Base-by-base conservation (phyloP, 768 basidiomycete species). In the Boletellus sp. region DNA sequence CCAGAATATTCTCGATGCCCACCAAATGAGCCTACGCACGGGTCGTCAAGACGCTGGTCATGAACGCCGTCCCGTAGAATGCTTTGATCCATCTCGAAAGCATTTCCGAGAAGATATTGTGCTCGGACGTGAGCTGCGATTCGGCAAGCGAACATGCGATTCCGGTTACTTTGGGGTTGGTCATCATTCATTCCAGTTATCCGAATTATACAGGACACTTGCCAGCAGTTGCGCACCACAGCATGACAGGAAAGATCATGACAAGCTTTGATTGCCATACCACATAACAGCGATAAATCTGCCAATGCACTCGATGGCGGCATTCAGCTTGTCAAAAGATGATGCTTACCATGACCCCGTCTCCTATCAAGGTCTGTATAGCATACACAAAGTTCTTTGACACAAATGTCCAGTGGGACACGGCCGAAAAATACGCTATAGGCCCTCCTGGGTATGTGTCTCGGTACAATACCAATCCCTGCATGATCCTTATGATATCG, bases 391-490 rank as follows among this genome's bases (percentile, higher is more conserved):
- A 49, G 13, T 28, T 49, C 34, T 42, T 49, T 41, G 41, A 36
- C 34, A 49, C 26, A 12, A 49, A 42, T 16, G 48, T 49, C 48
- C 47, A 50, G 24, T 65, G 52, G 22, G 57, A 56, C 4, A 49
- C 39, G 19, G 55, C 48, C 3, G 54, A 43, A 45, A 70, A 69
- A 42, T 42, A 70, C 0, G 42, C 56, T 2, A 37, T 3, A 2
- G 69, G 59, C 5, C 67, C 67, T 4, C 64, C 65, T 10, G 48
- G 56, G 31, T 45, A 52, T 0, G 34, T 50, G 17, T 61, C 54
- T 4, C 66, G 54, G 23, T 55, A 50, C 26, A 28, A 28, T n/a
- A 68, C 48, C 10, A 70, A 47, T 5, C 66, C 69, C 4, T 57
- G 39, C 34, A 54, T 37, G 11, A 53, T 17, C 24, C 63, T 60